Evolutionary conservation across 2,329 filamentous ascomycete species (phyloP), one percentile per base, ranked within the genome.

Genomic region (Aspergillus felis): DNA sequence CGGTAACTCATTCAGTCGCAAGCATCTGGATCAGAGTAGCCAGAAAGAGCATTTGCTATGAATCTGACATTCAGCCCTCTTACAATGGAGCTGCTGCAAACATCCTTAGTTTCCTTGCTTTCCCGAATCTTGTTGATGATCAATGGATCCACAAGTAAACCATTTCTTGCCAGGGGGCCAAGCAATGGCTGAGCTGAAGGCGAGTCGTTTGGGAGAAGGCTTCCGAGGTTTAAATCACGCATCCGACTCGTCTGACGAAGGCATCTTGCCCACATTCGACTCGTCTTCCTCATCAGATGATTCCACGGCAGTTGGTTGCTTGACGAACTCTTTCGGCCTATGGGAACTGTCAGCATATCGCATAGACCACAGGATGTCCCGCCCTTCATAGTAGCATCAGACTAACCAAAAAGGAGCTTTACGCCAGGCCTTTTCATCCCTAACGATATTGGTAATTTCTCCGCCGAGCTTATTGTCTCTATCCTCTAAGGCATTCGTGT

Each of bases 361-460:
- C 14, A 7, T 17, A 17, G 32, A 47, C 22, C 6, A 4, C 22
- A 24, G 44, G 29, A 58, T 22, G 44, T 38, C 25, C 47, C 10
- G 5, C 17, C 42, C 17, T 47, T 42, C n/a, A 41, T 14, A 8
- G 38, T 14, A 22, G 3, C 17, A 22, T 12, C 38, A 24, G 50
- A 54, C 79, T 54, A 68, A 93, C 94, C 94, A 97, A 72, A 93
- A 99, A 9, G 80, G 68, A 78, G 89, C 87, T 77, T 96, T 96
- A 68, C 92, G 85, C 94, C 94, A 99, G 47, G 82, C 81, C 76
- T 91, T 95, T 78, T 97, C 92, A 68, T 97, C 91, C 41, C 91
- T 82, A 41, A 97, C 92, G 38, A 97, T 86, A 69, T 97, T 97
- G 64, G 96, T 82, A 67, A 99, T 97, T 74, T 96, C 91, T 14